A percentile compares a stretch with the other conserved stretches of the same genome.
Conservation (phyloP, 106 monocot species). For the Dioscorea zingiberensis region DNA sequence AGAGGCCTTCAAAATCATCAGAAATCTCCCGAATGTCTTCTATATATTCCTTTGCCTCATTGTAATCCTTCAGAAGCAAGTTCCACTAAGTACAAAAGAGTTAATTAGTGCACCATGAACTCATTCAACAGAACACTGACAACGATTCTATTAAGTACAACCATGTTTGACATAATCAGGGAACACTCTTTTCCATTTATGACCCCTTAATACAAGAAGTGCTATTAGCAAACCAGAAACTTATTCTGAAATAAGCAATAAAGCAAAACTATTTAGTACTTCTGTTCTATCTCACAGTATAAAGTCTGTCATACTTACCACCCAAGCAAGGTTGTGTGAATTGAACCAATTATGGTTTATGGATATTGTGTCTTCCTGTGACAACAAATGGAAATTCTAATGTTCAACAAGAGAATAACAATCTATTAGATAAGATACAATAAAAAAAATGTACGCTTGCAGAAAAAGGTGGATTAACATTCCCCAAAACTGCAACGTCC, state of each 20-base stretch:
- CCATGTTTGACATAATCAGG: too few species aligned
- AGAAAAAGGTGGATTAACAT: too few species aligned
- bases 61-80: slow-evolving; percentile 74
- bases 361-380: slow-evolving; percentile 95
- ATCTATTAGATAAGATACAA: too few species aligned
- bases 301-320: slow-evolving; percentile 43
- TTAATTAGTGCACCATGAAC: background rate
- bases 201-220: too few species aligned
- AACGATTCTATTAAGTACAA: too few species aligned
- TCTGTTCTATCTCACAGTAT: background rate
- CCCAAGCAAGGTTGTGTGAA: slow-evolving; percentile 80
- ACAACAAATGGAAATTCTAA: background rate
- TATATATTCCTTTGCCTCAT: slow-evolving; percentile 81
- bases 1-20: slow-evolving; percentile 94
- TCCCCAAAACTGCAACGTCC: too few species aligned
- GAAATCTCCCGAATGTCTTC: slow-evolving; percentile 90
- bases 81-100: slow-evolving; percentile 47
- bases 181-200: too few species aligned
- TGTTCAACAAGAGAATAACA: too few species aligned
- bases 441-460: too few species aligned
- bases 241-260: too few species aligned
- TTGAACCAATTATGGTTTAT: slow-evolving; percentile 99
- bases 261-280: background rate
- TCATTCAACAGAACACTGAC: too few species aligned
- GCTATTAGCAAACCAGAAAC: too few species aligned